Evolutionary conservation across 177 flowering plant genomes (phyloP).

Genomic region (Vitis hybrid): DNA sequence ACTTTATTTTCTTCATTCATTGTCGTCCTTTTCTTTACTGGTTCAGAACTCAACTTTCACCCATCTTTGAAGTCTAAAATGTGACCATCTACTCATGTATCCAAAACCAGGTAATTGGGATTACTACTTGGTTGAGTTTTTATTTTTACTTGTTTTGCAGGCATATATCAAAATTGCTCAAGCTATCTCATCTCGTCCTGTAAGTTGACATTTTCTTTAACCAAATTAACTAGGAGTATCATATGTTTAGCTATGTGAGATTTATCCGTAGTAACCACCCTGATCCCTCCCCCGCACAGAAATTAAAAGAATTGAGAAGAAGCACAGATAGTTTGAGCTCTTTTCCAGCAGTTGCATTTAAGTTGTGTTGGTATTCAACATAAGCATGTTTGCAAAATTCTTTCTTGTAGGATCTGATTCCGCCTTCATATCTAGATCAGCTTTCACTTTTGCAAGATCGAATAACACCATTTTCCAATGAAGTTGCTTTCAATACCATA

Average conservation of each 20-base stretch:
- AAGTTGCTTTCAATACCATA: constrained; percentile 73
- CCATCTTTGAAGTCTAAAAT: too few species aligned
- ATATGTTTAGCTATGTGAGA: not conserved
- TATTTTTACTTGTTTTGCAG: constrained; percentile 36
- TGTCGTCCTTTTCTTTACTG: too few species aligned
- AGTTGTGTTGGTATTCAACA: not conserved
- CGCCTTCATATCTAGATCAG: constrained; percentile 85
- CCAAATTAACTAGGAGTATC: not conserved
- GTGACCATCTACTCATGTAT: too few species aligned
- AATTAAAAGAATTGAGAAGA: not conserved
- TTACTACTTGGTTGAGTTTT: not conserved
- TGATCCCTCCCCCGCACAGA: not conserved
- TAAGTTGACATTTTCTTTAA: constrained; percentile 38
- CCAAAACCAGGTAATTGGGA: too few species aligned
- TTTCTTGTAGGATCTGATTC: constrained; percentile 75
- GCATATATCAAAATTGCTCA: constrained; percentile 96
- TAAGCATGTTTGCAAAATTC: not conserved
- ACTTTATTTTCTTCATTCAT: too few species aligned
- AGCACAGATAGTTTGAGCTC: not conserved
- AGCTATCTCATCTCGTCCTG: constrained; percentile 91
- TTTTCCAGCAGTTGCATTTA: not conserved
- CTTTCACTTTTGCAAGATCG: constrained; percentile 92
- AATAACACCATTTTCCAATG: constrained; percentile 84
- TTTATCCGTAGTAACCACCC: not conserved
- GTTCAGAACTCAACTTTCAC: too few species aligned